A percentile compares a stretch with the other conserved stretches of the same genome.
Evolutionary conservation across 345 rosid species (phyloP).

Genomic region (Populus alba): DNA sequence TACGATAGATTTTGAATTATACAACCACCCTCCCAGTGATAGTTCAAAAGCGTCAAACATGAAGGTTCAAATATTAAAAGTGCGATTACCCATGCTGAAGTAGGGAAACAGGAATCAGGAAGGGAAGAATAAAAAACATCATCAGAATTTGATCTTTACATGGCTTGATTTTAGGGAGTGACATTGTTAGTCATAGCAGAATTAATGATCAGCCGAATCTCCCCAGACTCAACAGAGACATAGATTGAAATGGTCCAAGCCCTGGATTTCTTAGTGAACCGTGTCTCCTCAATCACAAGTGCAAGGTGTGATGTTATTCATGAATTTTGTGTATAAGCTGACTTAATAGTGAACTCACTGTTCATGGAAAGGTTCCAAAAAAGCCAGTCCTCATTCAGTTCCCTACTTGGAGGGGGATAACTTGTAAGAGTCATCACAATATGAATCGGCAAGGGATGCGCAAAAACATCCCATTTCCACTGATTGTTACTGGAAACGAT

Average conservation of each 20-base stretch:
- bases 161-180: not conserved
- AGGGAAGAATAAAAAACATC: not conserved
- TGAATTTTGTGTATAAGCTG: too few species aligned
- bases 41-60: too few species aligned
- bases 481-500: too few species aligned
- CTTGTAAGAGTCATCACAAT: too few species aligned
- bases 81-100: not conserved
- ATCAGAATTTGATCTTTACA: not conserved
- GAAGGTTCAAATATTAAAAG: not conserved
- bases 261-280: not conserved
- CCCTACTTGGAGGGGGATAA: too few species aligned
- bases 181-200: constrained; percentile 3
- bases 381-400: too few species aligned
- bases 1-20: too few species aligned
- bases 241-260: not conserved
- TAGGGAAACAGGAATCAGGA: not conserved
- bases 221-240: not conserved
- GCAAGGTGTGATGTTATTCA: constrained; percentile 13
- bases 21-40: too few species aligned
- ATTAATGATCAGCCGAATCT: constrained; percentile 7
- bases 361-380: too few species aligned
- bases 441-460: too few species aligned
- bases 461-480: too few species aligned
- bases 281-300: not conserved
- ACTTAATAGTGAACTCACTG: too few species aligned